Conservation (phyloP, 2,329 filamentous ascomycete genomes). For the Graphiopsis chlorocephala region DNA sequence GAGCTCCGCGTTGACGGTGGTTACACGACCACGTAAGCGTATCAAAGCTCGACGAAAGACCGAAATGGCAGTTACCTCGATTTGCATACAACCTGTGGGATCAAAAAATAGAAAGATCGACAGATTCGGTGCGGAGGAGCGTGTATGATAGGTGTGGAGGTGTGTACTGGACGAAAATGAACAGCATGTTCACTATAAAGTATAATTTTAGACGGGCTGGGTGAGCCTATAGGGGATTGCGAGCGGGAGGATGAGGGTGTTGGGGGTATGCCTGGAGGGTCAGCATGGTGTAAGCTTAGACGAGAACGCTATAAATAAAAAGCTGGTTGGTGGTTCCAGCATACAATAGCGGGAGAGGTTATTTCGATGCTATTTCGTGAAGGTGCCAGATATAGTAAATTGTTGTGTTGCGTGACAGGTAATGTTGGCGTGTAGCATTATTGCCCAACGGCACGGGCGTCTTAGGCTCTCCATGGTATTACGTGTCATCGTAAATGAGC, state of each 20-base stretch:
- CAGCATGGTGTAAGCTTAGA: not conserved
- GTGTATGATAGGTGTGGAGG: not conserved
- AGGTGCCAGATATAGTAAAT: not conserved
- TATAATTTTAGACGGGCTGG: not conserved
- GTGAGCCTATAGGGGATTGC: not conserved
- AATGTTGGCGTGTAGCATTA: not conserved
- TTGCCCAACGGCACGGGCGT: not conserved
- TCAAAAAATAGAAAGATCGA: not conserved
- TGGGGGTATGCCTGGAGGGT: not conserved
- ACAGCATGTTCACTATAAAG: not conserved
- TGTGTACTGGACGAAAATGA: not conserved
- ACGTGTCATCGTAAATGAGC: not conserved
- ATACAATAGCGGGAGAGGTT: not conserved
- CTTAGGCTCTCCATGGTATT: not conserved
- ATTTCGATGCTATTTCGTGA: not conserved
- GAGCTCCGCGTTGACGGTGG: conserved; percentile 45
- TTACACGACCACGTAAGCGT: conserved; percentile 38
- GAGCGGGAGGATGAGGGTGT: not conserved
- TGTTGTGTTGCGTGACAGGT: not conserved
- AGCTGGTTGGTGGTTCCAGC: not conserved
- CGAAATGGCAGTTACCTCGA: not conserved
- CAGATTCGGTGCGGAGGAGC: not conserved
- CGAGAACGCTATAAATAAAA: not conserved
- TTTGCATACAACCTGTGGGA: not conserved
- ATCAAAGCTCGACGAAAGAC: not conserved